Percentiles rank a stretch among this genome's conserved stretches.
These are phyloP conservation scores for Botrytis aclada DNA, from an alignment of 2,329 filamentous ascomycete species.

Conservation along the genomic window DNA sequence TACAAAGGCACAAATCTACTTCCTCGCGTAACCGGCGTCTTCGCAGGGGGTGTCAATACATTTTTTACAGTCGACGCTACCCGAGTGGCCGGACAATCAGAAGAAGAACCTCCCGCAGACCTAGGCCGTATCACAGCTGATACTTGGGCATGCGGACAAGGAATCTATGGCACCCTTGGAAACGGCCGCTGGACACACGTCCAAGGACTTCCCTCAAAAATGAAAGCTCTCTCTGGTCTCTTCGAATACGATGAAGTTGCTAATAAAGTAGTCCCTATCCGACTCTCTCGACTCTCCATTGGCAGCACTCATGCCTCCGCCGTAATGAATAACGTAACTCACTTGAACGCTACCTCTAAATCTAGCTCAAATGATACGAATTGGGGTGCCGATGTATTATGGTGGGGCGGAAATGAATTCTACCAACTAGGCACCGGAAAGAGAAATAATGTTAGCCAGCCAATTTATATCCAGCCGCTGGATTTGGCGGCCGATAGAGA, in stretches of 20 bases:
- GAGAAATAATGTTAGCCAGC: slow-evolving; percentile 73
- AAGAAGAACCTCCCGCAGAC: slow-evolving; percentile 39
- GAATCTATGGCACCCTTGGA: slow-evolving; percentile 78
- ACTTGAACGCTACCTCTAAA: slow-evolving; percentile 46
- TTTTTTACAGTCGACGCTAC: slow-evolving; percentile 84
- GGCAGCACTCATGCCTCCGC: slow-evolving; percentile 80
- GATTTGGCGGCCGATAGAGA: slow-evolving; percentile 63
- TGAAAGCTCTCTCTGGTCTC: slow-evolving; percentile 78
- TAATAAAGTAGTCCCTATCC: slow-evolving; percentile 71
- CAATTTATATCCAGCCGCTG: slow-evolving; percentile 74
- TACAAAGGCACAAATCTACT: slow-evolving; percentile 64
- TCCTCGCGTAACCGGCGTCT: slow-evolving; percentile 70
- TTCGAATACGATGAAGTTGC: slow-evolving; percentile 80
- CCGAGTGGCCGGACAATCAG: slow-evolving; percentile 48
- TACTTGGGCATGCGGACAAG: slow-evolving; percentile 82
- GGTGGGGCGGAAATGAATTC: slow-evolving; percentile 93
- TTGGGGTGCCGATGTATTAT: slow-evolving; percentile 84
- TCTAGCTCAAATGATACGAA: slow-evolving; percentile 66
- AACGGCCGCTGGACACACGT: slow-evolving; percentile 88
- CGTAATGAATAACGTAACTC: slow-evolving; percentile 76
- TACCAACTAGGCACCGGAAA: slow-evolving; percentile 92
- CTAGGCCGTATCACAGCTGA: slow-evolving; percentile 65
- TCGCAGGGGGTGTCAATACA: slow-evolving; percentile 81
- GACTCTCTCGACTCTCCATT: slow-evolving; percentile 67
- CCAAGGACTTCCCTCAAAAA: slow-evolving; percentile 71